These are phyloP conservation scores for Plicaturopsis crispa DNA, from an alignment of 768 basidiomycete genomes.

Conservation along the genomic window DNA sequence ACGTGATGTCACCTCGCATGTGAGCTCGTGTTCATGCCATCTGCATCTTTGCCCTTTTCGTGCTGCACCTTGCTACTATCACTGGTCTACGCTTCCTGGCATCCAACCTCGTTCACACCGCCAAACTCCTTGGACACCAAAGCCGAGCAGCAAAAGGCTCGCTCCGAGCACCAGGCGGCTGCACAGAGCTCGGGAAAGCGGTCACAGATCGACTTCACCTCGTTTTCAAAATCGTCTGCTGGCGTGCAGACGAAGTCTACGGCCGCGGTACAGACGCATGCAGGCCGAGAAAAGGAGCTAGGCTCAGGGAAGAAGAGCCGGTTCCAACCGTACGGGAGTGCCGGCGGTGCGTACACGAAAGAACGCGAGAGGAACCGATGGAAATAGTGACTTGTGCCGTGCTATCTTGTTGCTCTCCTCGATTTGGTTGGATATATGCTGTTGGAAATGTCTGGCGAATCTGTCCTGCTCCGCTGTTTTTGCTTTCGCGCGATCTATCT, in stretches of 20 bases:
- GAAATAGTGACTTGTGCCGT: no score
- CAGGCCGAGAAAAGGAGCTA: conserved; percentile 3
- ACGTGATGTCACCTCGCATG: conserved; percentile 19
- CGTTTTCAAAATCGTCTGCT: neutral
- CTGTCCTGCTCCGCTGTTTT: no score
- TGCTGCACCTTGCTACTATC: conserved; percentile 2
- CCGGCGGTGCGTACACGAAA: neutral
- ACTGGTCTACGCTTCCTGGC: neutral
- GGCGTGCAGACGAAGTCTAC: no score
- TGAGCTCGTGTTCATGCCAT: conserved; percentile 21
- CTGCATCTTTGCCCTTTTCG: conserved; percentile 7
- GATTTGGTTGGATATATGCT: no score
- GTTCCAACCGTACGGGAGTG: conserved; percentile 12
- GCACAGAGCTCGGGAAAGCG: conserved; percentile 49
- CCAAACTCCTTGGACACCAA: conserved; percentile 12
- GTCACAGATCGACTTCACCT: conserved; percentile 54
- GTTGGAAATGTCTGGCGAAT: no score
- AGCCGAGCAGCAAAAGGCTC: conserved; percentile 58
- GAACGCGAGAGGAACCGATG: neutral
- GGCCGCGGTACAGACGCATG: no score
- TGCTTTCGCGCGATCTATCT: no score
- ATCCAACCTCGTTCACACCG: neutral
- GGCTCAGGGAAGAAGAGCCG: conserved; percentile 8
- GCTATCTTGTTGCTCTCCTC: no score
- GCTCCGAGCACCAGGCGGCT: conserved; percentile 52